Evolutionary conservation across 2,329 filamentous ascomycete genomes (phyloP).

Genomic region (Elsinoe perseae): DNA sequence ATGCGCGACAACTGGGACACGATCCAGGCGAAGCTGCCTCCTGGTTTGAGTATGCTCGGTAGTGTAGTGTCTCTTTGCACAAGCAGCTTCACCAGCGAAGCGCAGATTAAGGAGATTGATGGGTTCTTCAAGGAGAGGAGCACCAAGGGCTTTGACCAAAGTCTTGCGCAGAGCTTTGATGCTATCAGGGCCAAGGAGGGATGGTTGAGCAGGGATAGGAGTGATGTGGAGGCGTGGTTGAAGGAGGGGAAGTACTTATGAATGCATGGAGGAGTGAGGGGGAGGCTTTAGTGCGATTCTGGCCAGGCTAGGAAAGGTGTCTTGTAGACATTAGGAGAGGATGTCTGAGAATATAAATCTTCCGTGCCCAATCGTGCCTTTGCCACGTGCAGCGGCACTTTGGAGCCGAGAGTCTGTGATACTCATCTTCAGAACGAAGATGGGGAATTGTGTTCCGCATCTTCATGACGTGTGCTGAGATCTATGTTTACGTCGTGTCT

Average conservation of each 20-base stretch:
- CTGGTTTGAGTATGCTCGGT: conserved; percentile 78
- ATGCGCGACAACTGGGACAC: conserved; percentile 83
- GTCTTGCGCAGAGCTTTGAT: conserved; percentile 83
- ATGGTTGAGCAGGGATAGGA: conserved; percentile 68
- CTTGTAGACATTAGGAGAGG: no score
- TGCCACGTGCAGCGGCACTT: no score
- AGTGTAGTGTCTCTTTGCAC: conserved; percentile 77
- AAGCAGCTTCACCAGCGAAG: conserved; percentile 66
- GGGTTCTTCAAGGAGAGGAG: conserved; percentile 75
- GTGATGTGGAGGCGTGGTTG: conserved; percentile 68
- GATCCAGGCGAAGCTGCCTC: conserved; percentile 71
- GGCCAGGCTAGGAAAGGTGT: no score
- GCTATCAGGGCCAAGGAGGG: conserved; percentile 74
- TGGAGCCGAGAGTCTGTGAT: no score
- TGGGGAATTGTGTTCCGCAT: no score
- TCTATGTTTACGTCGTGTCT: no score
- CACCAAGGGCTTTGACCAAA: conserved; percentile 80
- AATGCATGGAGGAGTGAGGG: not conserved
- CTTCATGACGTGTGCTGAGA: no score
- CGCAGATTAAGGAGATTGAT: conserved; percentile 68
- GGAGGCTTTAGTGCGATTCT: not conserved
- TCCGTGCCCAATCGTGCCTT: no score
- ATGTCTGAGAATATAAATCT: no score
- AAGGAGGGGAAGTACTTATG: conserved; percentile 56
- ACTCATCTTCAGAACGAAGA: no score